Evolutionary conservation across 2,329 filamentous ascomycete species (phyloP).

Genomic region (Talaromyces sp.): DNA sequence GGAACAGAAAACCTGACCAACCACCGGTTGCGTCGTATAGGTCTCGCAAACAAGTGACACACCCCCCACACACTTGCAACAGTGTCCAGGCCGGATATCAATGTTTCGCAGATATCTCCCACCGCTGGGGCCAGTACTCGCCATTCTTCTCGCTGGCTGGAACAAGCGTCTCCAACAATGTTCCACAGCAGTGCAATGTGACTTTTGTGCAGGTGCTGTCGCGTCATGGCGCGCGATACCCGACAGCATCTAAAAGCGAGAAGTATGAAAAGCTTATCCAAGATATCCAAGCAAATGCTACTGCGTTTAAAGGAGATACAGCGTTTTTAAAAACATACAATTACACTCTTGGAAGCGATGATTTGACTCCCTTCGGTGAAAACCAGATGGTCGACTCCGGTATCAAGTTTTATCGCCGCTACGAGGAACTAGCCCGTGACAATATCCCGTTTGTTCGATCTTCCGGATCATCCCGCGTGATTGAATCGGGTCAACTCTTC

Average conservation of each 20-base stretch:
- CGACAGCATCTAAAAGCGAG: slow-evolving; percentile 68
- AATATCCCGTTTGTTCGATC: slow-evolving; percentile 71
- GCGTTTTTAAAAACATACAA: slow-evolving; percentile 72
- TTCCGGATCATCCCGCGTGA: slow-evolving; percentile 69
- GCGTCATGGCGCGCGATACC: slow-evolving; percentile 81
- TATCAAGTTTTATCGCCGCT: slow-evolving; percentile 73
- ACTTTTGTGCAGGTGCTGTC: slow-evolving; percentile 82
- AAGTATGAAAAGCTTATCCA: slow-evolving; percentile 66
- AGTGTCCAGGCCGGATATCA: slow-evolving; percentile 61
- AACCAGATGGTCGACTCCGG: slow-evolving; percentile 75
- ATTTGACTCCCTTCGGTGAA: slow-evolving; percentile 69
- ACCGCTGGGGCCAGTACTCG: slow-evolving; percentile 84
- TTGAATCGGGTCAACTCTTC: slow-evolving; percentile 76
- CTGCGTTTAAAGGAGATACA: slow-evolving; percentile 63
- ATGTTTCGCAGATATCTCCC: slow-evolving; percentile 64
- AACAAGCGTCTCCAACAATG: slow-evolving; percentile 59
- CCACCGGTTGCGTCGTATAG: slow-evolving; percentile 6
- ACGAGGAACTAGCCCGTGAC: slow-evolving; percentile 62
- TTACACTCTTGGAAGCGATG: slow-evolving; percentile 71
- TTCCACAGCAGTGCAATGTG: slow-evolving; percentile 70
- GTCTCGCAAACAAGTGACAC: slow-evolving; percentile 2
- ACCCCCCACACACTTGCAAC: slow-evolving; percentile 48
- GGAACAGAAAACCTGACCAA: slow-evolving; percentile 1
- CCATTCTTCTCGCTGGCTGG: slow-evolving; percentile 71
- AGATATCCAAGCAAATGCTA: slow-evolving; percentile 64